phyloP scores from a whole-genome alignment of 164 flowering plant genomes.

The Magnolia officinalis region DNA sequence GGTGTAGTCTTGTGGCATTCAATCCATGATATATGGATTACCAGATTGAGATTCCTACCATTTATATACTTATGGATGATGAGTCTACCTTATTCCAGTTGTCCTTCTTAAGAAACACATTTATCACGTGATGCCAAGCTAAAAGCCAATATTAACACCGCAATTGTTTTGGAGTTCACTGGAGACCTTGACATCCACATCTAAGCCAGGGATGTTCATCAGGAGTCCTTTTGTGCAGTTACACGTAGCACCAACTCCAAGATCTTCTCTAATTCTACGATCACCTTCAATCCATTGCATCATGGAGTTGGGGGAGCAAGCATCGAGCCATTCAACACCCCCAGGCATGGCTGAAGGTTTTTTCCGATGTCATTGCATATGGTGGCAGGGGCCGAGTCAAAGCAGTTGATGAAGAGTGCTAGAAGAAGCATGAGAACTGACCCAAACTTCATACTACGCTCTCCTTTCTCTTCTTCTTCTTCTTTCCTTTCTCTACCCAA shows the following conservation, averaged over 20 bases:
- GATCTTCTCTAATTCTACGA: background rate
- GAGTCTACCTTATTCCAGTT: too few relatives aligned
- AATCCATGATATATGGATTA: too few relatives aligned
- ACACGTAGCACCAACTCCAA: background rate
- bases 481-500: background rate
- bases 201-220: background rate
- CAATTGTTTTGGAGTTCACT: conserved; percentile 1
- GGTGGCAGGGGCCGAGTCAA: background rate
- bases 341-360: conserved; percentile 1
- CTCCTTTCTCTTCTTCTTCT: background rate
- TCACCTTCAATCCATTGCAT: conserved; percentile 4
- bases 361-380: background rate
- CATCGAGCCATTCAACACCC: background rate
- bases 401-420: background rate
- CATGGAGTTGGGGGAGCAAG: background rate
- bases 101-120: background rate
- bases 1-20: too few relatives aligned
- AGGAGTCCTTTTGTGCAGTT: background rate
- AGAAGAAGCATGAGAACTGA: background rate
- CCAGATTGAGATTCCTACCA: too few relatives aligned
- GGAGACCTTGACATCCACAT: background rate
- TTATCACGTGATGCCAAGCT: background rate
- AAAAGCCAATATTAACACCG: background rate
- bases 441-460: background rate
- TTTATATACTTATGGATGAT: too few relatives aligned